Percentiles rank a stretch among this genome's conserved stretches.
phyloP scores from a whole-genome alignment of 208 protist species.

The Trypanosomatidae sp. region DNA sequence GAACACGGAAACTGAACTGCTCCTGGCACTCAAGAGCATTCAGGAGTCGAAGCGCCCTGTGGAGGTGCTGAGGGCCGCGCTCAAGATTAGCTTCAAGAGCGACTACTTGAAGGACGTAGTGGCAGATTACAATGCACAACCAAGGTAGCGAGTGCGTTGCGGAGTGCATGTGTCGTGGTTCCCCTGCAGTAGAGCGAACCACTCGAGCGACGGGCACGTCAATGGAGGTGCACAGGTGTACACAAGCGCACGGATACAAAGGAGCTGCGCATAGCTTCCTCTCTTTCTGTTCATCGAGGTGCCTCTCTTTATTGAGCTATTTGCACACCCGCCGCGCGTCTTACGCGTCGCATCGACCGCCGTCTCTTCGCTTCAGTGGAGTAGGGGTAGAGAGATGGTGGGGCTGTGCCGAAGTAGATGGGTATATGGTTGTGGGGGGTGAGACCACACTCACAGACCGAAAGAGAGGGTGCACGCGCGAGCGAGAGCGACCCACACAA shows the following conservation, averaged over 20 bases:
- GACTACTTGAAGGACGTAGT: constrained; percentile 28
- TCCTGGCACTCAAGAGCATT: constrained; percentile 60
- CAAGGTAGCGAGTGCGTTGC: neutral
- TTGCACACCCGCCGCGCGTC: no score
- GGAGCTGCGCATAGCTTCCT: neutral
- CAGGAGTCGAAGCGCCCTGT: constrained; percentile 64
- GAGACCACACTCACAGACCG: neutral
- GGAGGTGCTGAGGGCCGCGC: constrained; percentile 48
- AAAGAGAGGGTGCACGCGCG: neutral
- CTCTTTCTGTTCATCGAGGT: neutral
- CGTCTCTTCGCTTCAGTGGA: neutral
- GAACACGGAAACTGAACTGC: constrained; percentile 48
- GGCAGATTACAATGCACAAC: constrained; percentile 20
- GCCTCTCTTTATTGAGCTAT: neutral
- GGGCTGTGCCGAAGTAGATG: neutral
- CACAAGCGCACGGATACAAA: neutral
- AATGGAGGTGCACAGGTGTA: neutral
- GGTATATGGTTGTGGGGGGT: neutral
- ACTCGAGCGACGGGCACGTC: neutral
- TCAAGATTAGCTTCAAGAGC: constrained; percentile 77
- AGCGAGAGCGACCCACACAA: neutral
- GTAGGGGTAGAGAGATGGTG: neutral
- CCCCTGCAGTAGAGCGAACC: neutral
- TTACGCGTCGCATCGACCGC: no score
- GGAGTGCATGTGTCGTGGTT: neutral